Evolutionary conservation across 2,329 filamentous ascomycete species (phyloP), one percentile per base, ranked within the genome.

Genomic region (Coleophoma eucalyptorum): DNA sequence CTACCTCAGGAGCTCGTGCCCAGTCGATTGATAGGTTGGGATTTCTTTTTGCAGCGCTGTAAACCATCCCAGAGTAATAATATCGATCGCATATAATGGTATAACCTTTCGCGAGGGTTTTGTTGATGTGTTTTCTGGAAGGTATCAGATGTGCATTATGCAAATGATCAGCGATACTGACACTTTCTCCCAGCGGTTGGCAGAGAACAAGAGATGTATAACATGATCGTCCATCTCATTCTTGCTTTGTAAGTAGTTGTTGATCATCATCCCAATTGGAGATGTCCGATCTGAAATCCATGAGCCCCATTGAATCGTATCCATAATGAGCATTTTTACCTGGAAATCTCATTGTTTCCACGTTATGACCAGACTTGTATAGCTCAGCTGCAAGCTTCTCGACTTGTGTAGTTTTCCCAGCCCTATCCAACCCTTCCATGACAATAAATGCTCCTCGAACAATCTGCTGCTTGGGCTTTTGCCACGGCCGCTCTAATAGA

Each of bases 51-150:
- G 94, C 93, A 0, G 90, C 90, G 20, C 86, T 90, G 73, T 97
- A 99, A 46, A 97, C 90, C 51, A 92, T 89, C 49, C 94, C 94
- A 18, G 89, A 94, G 74, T 96, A 93, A 67, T 95, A 96, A 73
- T 97, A 99, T 44, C 94, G 85, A 69, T 99, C 94, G 58, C 93
- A 85, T 37, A 99, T 76, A 32, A 99, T 78, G 0, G 83, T 94
- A 18, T 78, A 84, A 8, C 93, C 92, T 1, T 74, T 68, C 1
- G 74, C 71, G 5, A 97, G 69, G 5, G 80, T 72, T 1, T 69
- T 50, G 16, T 73, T 64, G 43, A 86, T 84, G 46, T 70, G 70
- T 58, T 75, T 72, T 2, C 79, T 82, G 12, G 7, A 42, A 26
- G 6, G 2, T 3, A 8, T 26, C 26, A 26, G 26, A 26, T 26